Evolutionary conservation across 2,329 filamentous ascomycete species (phyloP), one percentile per base, ranked within the genome.

Genomic region (Neopestalotiopsis sp.): DNA sequence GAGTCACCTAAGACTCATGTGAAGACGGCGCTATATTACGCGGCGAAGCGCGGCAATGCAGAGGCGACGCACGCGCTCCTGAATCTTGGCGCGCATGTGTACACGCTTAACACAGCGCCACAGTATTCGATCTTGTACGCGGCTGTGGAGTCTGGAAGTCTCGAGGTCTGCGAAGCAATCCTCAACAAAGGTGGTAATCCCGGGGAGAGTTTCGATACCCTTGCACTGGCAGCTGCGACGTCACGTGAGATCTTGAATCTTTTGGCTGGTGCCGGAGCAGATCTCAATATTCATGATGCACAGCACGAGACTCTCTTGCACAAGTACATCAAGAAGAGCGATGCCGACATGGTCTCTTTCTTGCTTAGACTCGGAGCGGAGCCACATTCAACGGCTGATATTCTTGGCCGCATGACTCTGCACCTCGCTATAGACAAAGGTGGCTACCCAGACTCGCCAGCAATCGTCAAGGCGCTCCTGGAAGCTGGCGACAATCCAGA

Each of bases 21-120:
- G 7, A 67, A 66, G 56, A 65, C 69, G 13, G 65, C 69, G 13
- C 66, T 71, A 3, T 69, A 62, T 40, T 71, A 71, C n/a, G 69
- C 69, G 7, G 69, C 62, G 4, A 65, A 40, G 42, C 62, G 49
- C 12, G 68, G 67, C 12, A 69, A 71, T 14, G 40, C 28, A 13
- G 69, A 66, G 28, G 67, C 65, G 2, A 57, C 34, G 34, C 59
- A 64, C 6, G 34, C 61, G 4, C 62, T 71, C 20, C 68, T 71
- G 1, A 60, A 65, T 6, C 57, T 65, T 3, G 69, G 69, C 4
- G 69, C 69, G 4, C 67, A 59, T 17, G 52, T 71, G 28, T 57
- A 67, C 62, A 63, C 66, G 5, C 68, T 67, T n/a, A 63, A 62
- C 20, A 45, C 58, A 13, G 49, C 61, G 9, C 38, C 62, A 14